phyloP scores from a whole-genome alignment of 2,329 filamentous ascomycete genomes.

The Neonectria punicea region DNA sequence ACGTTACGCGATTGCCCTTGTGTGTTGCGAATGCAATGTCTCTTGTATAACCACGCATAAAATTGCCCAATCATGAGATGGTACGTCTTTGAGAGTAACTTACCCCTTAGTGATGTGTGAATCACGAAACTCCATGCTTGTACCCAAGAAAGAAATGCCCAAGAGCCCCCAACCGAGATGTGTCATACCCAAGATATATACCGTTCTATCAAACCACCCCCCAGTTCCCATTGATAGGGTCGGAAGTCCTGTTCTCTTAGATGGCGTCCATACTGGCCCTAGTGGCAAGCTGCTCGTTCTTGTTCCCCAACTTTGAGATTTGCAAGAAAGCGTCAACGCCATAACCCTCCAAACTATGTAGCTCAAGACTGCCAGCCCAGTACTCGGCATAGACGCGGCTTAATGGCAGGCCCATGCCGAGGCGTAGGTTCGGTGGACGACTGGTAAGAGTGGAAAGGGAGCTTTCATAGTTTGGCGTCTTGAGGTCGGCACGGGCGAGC shows the following conservation, averaged over 20 bases:
- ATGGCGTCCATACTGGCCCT: conserved; percentile 82
- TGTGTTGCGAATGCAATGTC: conserved; percentile 18
- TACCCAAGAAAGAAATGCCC: conserved; percentile 19
- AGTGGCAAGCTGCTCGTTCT: conserved; percentile 91
- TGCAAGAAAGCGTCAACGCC: conserved; percentile 96
- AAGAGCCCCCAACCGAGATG: conserved; percentile 8
- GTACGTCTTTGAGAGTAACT: neutral
- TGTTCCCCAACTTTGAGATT: conserved; percentile 96
- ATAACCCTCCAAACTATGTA: conserved; percentile 95
- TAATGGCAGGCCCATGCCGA: conserved; percentile 94
- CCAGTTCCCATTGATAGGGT: conserved; percentile 14
- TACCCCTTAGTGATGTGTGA: neutral
- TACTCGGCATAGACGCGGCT: conserved; percentile 97
- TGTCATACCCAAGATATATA: neutral
- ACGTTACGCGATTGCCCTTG: conserved; percentile 8
- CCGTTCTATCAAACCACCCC: neutral
- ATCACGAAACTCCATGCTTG: conserved; percentile 41
- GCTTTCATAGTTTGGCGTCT: conserved; percentile 57
- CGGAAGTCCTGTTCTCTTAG: conserved; percentile 47
- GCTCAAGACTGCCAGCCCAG: conserved; percentile 91
- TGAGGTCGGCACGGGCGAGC: conserved; percentile 54
- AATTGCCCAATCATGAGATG: conserved; percentile 15
- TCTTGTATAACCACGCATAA: conserved; percentile 9
- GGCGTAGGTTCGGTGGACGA: conserved; percentile 83
- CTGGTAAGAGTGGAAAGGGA: conserved; percentile 85